Base-by-base conservation (phyloP, 495 filamentous ascomycete species). In the Penicillium crystallinum region DNA sequence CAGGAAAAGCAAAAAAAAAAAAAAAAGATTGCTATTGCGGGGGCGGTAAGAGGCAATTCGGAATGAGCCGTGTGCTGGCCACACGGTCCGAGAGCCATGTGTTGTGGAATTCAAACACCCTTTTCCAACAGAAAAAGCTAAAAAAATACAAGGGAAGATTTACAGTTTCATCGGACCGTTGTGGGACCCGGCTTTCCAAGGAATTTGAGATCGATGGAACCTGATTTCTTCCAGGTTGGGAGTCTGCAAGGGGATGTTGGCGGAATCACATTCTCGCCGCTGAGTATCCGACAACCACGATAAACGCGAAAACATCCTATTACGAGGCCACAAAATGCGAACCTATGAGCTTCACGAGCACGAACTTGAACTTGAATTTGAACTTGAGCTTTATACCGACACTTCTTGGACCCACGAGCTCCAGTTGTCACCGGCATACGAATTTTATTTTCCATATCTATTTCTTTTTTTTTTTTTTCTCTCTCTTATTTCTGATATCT, bases 291-390 rank as follows among this genome's bases (percentile, higher is more conserved):
- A n/a, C 29, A 8, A 33, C 34, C 34, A 36, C 33, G 19, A 48
- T 27, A 34, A 48, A 30, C 17, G 12, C 45, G 36, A 35, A 14
- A 36, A 25, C 45, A 12, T 36, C 21, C 40, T 49, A 22, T 53
- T 55, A 65, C 53, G 57, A 68, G 46, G 54, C 57, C 51, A 67
- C 59, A 60, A 63, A 65, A 68, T 62, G 58, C 63, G 62, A 54
- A 66, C 56, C 61, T 58, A 69, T 61, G 62, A 69, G 59, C 54
- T 59, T 69, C 65, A 74, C 55, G 66, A 66, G 58, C 57, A 72
- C 53, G 68, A 67, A 56, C 48, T 67, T 65, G 56, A 43, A 59
- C 50, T 66, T 65, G 68, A 67, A 56, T 46, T 67, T 65, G 56
- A 43, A 59, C 50, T 66, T 65, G 56, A 42, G 57, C 48, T 66